phyloP scores from a whole-genome alignment of 305 asterid genomes.

The Fraxinus greggii region DNA sequence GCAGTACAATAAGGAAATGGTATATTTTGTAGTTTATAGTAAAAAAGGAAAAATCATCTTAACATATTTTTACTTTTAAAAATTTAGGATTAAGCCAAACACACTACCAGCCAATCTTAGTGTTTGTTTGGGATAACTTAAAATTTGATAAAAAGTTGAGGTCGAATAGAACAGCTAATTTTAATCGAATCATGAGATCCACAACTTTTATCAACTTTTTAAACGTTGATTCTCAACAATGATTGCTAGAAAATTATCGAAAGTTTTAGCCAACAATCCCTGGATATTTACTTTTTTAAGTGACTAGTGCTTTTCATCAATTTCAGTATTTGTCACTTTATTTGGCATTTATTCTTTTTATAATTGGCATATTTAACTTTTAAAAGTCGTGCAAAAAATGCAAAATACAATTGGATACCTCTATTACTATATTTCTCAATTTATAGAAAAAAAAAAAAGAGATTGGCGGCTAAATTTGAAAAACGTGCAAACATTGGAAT shows the following conservation, averaged over 20 bases:
- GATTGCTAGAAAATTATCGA: background rate
- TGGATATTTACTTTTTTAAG: background rate
- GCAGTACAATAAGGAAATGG: background rate
- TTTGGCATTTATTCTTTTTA: background rate
- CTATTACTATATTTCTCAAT: background rate
- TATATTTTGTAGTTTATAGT: background rate
- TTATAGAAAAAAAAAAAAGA: background rate
- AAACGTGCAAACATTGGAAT: background rate
- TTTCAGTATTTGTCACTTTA: background rate
- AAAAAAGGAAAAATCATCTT: background rate
- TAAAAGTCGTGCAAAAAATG: background rate
- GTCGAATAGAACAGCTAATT: background rate
- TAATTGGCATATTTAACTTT: background rate
- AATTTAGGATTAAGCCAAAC: background rate
- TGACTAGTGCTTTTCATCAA: background rate
- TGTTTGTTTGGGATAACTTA: background rate
- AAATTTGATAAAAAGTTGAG: background rate
- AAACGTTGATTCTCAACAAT: too few species aligned
- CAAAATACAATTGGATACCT: too few species aligned
- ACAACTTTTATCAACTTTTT: too few species aligned
- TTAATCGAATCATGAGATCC: too few species aligned
- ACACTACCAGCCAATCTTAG: background rate
- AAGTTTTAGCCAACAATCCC: background rate
- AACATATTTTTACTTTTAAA: background rate
- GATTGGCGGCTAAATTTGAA: background rate